Evolutionary conservation across 495 filamentous ascomycete genomes (phyloP), one percentile per base, ranked within the genome.

Genomic region (Talaromyces adpressus): DNA sequence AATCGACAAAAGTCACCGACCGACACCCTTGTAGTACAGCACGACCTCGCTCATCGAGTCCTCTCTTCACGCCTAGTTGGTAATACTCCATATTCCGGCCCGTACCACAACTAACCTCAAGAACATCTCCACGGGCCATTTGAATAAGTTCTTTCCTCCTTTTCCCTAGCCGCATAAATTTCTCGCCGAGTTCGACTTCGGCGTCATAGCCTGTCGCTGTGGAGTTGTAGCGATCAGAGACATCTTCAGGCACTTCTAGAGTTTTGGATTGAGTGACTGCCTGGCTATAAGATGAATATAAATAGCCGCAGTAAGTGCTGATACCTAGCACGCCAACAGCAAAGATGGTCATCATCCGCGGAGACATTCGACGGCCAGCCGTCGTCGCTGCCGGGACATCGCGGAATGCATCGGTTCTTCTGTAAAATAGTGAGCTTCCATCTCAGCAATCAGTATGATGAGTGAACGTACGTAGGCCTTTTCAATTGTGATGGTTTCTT

Each of bases 91-190:
- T 70, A 70, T 97, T 98, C 47, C 93, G 79, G 0, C 95, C 94
- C n/a, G 95, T 96, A 22, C 94, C 95, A 47, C 90, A 89, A 58
- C 90, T 90, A 12, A 93, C 87, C 72, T 98, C 95, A 20, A 97
- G 80, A 5, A 97, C 92, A 72, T 97, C 78, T 1, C 95, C 94
- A 16, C 79, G 76, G 7, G 87, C 92, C 61, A 81, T 73, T 18
- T 74, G 68, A 5, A 85, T 81, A 5, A 97, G 78, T 57, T 81
- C 75, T 36, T 79, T 78, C 18, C 93, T 84, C 62, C 90, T 78
- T 8, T 72, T 66, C 9, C 77, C 81, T 67, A 94, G 75, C 23
- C 91, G 85, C 79, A 84, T 86, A 9, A 85, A 72, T 62, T 77
- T 80, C 72, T 96, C 91, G 11, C 83, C 85, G 61, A 82, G 68